A percentile compares a stretch with the other conserved stretches of the same genome.
Conservation (phyloP, 305 asterid species). For the Fraxinus baroniana region DNA sequence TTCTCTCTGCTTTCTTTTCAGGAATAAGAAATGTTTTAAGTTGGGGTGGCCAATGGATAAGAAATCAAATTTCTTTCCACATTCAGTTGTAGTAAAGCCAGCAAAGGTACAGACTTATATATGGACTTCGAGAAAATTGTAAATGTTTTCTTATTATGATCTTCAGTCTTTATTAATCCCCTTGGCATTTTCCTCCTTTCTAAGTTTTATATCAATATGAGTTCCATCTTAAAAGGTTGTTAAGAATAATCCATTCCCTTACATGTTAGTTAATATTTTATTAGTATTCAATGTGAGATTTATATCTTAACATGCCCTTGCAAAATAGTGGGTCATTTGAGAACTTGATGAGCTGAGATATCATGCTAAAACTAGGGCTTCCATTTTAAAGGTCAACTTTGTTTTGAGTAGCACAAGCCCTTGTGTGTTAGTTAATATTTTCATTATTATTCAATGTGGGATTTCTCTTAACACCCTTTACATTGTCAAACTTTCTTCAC, state of each 20-base stretch:
- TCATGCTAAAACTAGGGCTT: neutral
- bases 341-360: neutral
- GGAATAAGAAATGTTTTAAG: slow-evolving; percentile 78
- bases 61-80: slow-evolving; percentile 77
- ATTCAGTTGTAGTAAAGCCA: slow-evolving; percentile 52
- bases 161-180: neutral
- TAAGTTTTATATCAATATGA: neutral
- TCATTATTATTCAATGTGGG: neutral
- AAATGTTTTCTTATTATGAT: slow-evolving; percentile 7
- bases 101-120: slow-evolving; percentile 39
- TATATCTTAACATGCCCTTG: neutral
- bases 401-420: neutral
- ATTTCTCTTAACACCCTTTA: neutral
- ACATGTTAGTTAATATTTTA: neutral
- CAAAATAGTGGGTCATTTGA: neutral
- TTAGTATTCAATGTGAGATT: neutral
- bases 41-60: slow-evolving; percentile 91
- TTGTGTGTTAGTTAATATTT: neutral
- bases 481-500: neutral
- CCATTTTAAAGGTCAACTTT: neutral
- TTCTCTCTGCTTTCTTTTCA: slow-evolving; percentile 32
- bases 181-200: slow-evolving; percentile 11
- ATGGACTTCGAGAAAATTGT: slow-evolving; percentile 10
- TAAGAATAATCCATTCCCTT: neutral
- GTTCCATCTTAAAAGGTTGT: neutral